Conservation (phyloP, 345 rosid species). For the Eucalyptus sp. region DNA sequence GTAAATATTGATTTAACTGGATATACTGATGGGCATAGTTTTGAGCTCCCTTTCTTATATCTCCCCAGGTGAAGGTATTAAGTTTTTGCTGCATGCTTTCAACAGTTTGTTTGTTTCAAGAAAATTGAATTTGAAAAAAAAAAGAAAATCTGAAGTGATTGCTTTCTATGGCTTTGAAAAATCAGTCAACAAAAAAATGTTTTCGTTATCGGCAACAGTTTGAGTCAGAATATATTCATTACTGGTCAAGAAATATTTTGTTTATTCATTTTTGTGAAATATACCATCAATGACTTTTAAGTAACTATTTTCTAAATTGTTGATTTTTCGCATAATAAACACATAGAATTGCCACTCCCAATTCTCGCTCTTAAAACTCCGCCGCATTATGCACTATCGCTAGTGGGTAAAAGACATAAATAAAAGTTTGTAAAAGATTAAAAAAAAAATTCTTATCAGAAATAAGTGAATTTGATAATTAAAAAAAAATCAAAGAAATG, state of each 20-base stretch:
- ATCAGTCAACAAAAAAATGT: neutral
- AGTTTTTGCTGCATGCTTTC: too few relatives aligned
- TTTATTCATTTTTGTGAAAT: neutral
- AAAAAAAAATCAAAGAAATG: neutral
- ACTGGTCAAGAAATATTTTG: neutral
- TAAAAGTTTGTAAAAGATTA: neutral
- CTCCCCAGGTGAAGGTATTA: too few relatives aligned
- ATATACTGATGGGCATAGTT: too few relatives aligned
- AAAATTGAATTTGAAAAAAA: neutral
- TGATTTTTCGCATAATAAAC: neutral
- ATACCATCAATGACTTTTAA: neutral
- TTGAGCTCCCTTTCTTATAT: too few relatives aligned
- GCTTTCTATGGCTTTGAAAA: neutral
- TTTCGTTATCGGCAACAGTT: neutral
- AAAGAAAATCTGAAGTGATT: neutral
- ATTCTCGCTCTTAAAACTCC: neutral
- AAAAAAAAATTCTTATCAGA: neutral
- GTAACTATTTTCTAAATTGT: neutral
- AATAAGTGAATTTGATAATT: neutral
- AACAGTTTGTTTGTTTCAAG: neutral
- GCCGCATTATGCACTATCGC: neutral
- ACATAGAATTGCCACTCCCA: neutral
- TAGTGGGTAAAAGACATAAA: neutral
- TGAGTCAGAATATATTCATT: neutral
- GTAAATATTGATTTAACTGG: too few relatives aligned